Percentiles rank a stretch among this genome's conserved stretches.
These are phyloP conservation scores for Nicotiana noctiflora DNA, from an alignment of 257 asterid genomes.

Conservation along the genomic window DNA sequence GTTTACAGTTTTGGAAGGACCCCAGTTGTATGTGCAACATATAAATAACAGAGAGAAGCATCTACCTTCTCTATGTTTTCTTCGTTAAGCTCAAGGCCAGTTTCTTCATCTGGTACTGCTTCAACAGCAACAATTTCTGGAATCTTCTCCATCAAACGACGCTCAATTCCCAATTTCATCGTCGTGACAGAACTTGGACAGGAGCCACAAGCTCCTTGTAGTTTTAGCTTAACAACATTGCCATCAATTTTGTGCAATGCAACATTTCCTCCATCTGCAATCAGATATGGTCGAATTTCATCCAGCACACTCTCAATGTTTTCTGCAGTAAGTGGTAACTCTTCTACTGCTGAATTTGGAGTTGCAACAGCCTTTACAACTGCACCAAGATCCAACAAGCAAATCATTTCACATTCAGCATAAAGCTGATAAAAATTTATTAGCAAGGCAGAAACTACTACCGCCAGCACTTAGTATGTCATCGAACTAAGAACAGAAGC, in stretches of 20 bases:
- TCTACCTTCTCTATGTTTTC: slow-evolving; percentile 93
- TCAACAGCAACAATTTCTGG: slow-evolving; percentile 94
- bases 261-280: slow-evolving; percentile 97
- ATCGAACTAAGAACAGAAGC: not conserved
- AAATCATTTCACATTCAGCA: not conserved
- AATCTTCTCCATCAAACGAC: slow-evolving; percentile 84
- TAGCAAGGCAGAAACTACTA: not conserved
- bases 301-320: slow-evolving; percentile 88
- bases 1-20: not conserved
- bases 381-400: slow-evolving; percentile 22
- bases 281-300: slow-evolving; percentile 87
- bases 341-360: slow-evolving; percentile 50
- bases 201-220: slow-evolving; percentile 99
- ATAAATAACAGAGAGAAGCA: slow-evolving; percentile 7
- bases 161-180: slow-evolving; percentile 96
- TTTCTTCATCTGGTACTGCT: slow-evolving; percentile 87
- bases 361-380: slow-evolving; percentile 70
- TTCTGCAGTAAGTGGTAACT: slow-evolving; percentile 78
- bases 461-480: not conserved
- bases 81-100: slow-evolving; percentile 87
- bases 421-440: not conserved
- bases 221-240: slow-evolving; percentile 70
- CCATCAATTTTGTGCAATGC: slow-evolving; percentile 94
- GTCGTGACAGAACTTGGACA: slow-evolving; percentile 86
- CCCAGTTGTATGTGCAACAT: not conserved